Evolutionary conservation across 1,284 basidiomycete genomes (phyloP).

Genomic region (Thecaphora frezii): DNA sequence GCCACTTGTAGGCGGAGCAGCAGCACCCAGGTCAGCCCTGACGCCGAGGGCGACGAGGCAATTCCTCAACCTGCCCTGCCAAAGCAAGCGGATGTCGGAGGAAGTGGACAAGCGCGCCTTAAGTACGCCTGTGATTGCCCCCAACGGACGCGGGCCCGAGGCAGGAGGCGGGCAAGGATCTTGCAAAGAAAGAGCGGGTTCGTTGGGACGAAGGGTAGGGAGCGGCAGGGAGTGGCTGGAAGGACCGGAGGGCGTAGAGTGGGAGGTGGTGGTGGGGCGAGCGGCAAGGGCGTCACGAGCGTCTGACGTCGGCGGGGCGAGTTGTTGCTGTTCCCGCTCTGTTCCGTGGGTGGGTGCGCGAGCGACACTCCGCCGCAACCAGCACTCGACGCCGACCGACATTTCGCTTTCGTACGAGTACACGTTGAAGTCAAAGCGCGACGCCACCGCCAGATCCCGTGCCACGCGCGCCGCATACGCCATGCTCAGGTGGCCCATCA

Average conservation of each 20-base stretch:
- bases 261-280: not conserved
- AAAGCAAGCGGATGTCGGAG: constrained; percentile 77
- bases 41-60: constrained; percentile 86
- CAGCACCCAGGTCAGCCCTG: constrained; percentile 81
- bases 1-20: constrained; percentile 63
- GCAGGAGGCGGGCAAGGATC: no score
- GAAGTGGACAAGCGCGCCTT: constrained; percentile 81
- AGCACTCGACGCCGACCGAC: constrained; percentile 68
- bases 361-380: no score
- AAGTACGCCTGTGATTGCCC: constrained; percentile 75
- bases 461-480: constrained; percentile 88
- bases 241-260: not conserved
- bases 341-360: no score
- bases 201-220: no score
- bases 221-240: constrained; percentile 1
- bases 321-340: no score
- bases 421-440: constrained; percentile 93
- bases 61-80: constrained; percentile 88
- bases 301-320: no score
- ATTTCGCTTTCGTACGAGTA: constrained; percentile 96
- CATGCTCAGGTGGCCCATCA: constrained; percentile 88
- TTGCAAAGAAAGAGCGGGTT: no score
- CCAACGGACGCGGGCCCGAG: constrained; percentile 6
- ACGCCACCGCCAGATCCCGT: constrained; percentile 80
- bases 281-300: not conserved